A percentile compares a stretch with the other conserved stretches of the same genome.
phyloP scores from a whole-genome alignment of 352 stramenopile genomes.

The Globisporangium polare region DNA sequence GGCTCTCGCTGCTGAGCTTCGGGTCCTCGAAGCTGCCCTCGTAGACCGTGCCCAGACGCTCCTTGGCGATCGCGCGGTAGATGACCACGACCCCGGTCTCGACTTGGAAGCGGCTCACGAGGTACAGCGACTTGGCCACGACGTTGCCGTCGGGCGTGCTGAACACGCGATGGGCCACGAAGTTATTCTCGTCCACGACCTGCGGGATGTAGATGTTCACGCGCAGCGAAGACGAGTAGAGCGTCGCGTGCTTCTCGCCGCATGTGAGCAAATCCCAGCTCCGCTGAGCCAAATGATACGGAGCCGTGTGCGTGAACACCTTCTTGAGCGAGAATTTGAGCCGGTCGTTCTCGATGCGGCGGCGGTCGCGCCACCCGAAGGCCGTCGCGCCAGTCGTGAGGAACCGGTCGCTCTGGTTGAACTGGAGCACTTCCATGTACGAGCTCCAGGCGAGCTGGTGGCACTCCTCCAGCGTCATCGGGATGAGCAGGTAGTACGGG shows the following conservation, averaged over 20 bases:
- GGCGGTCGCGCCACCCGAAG: slow-evolving; percentile 36
- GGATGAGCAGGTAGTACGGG: slow-evolving; percentile 18
- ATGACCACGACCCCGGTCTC: slow-evolving; percentile 36
- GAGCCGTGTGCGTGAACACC: slow-evolving; percentile 16
- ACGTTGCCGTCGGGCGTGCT: slow-evolving; percentile 17
- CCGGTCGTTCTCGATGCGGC: slow-evolving; percentile 15
- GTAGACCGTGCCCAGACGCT: slow-evolving; percentile 3
- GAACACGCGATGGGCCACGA: slow-evolving; percentile 53
- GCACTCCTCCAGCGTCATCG: slow-evolving; percentile 38
- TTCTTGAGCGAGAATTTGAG: slow-evolving; percentile 34
- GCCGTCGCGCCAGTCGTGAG: slow-evolving; percentile 24
- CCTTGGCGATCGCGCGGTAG: slow-evolving; percentile 36
- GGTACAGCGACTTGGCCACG: slow-evolving; percentile 42
- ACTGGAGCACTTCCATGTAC: slow-evolving; percentile 38
- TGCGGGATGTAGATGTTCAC: slow-evolving; percentile 39
- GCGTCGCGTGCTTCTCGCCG: slow-evolving; percentile 6
- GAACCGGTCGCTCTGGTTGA: slow-evolving; percentile 35
- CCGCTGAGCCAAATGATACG: slow-evolving; percentile 18
- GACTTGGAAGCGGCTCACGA: slow-evolving; percentile 38
- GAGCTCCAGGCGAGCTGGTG: slow-evolving; percentile 28
- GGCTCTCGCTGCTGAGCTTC: neutral
- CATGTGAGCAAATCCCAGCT: slow-evolving; percentile 23
- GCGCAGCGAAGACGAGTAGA: slow-evolving; percentile 50
- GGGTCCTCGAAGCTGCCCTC: slow-evolving; percentile 4
- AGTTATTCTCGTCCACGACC: slow-evolving; percentile 56